Evolutionary conservation across 2,329 filamentous ascomycete species (phyloP).

Genomic region (Tolypocladium pustulatum): DNA sequence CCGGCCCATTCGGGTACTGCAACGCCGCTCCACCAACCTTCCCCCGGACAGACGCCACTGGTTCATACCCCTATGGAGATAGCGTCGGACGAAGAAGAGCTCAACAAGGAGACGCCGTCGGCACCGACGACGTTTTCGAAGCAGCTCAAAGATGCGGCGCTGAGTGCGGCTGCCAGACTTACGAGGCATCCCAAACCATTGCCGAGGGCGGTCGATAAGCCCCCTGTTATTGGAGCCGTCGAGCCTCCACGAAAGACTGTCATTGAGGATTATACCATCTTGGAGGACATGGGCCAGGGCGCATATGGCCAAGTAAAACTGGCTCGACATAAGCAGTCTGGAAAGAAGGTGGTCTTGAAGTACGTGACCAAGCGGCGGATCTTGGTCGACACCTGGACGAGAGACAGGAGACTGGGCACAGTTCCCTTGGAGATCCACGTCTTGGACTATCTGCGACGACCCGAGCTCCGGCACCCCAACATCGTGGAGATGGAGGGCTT

Average conservation of each 20-base stretch:
- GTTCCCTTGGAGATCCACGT: conserved; percentile 97
- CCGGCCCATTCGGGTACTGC: conserved; percentile 51
- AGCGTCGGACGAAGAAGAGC: conserved; percentile 38
- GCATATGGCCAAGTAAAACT: conserved; percentile 97
- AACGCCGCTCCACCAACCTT: conserved; percentile 70
- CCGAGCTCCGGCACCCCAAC: conserved; percentile 55
- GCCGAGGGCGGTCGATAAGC: conserved; percentile 19
- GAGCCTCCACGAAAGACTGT: conserved; percentile 56
- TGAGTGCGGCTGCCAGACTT: conserved; percentile 43
- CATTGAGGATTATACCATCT: conserved; percentile 80
- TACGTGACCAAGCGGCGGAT: conserved; percentile 97
- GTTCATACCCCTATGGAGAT: conserved; percentile 47
- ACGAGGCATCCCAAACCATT: conserved; percentile 27
- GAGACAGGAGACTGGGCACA: conserved; percentile 83
- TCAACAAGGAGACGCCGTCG: conserved; percentile 28
- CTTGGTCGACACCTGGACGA: conserved; percentile 95
- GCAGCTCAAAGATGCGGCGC: conserved; percentile 46
- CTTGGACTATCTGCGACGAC: conserved; percentile 78
- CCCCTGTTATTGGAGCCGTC: conserved; percentile 22
- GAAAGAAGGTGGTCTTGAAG: conserved; percentile 86
- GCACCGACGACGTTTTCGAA: conserved; percentile 39
- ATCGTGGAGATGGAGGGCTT: conserved; percentile 66
- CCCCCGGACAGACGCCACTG: conserved; percentile 58
- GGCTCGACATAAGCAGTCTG: conserved; percentile 70
- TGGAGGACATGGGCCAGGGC: conserved; percentile 97